Base-by-base conservation (phyloP, 169 alveolate genomes). In the Eimeria necatrix region DNA sequence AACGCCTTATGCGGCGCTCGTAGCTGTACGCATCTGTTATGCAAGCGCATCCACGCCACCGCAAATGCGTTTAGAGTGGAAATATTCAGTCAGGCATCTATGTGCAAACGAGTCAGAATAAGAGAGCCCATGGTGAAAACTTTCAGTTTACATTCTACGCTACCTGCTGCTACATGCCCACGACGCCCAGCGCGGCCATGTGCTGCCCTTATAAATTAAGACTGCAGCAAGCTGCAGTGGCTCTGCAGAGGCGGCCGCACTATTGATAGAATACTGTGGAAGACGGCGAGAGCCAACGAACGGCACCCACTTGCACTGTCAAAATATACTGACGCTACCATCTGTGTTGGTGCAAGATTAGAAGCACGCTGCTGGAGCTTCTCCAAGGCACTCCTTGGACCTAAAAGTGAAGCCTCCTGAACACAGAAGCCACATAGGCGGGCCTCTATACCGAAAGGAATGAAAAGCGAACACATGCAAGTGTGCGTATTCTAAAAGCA, bases 301-400 rank as follows among this genome's bases (percentile, higher is more conserved):
- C 76, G 24, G 51, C 60, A 56, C 91, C 26, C 41, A 91, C 95
- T 76, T 32, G 90, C 52, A 76, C 96, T 96, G 80, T 97, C 98
- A 52, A 97, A 93, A 59, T 97, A 97, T 51, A 97, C 97, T 0
- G 98, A 96, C 0, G 98, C 96, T 56, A 97, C 96, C 92, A 96
- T 97, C 71, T 97, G 98, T 9, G 94, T 53, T 3, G 94, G 89
- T 74, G 89, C 89, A 64, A 74, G 74, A 96, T 96, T 18, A 89
- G 70, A 73, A 14, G 83, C 64, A 24, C 76, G 49, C 64, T 59
- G 49, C 22, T 60, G 70, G 61, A 59, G 93, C 81, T 80, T 60
- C n/a, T 61, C 81, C 51, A 51, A 26, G 10, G 64, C 22, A 48
- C 81, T 46, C n/a, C 24, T 60, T 24, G 93, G 59, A 26, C 76